Base-by-base conservation (phyloP, 768 basidiomycete species). In the Serendipita sp. region DNA sequence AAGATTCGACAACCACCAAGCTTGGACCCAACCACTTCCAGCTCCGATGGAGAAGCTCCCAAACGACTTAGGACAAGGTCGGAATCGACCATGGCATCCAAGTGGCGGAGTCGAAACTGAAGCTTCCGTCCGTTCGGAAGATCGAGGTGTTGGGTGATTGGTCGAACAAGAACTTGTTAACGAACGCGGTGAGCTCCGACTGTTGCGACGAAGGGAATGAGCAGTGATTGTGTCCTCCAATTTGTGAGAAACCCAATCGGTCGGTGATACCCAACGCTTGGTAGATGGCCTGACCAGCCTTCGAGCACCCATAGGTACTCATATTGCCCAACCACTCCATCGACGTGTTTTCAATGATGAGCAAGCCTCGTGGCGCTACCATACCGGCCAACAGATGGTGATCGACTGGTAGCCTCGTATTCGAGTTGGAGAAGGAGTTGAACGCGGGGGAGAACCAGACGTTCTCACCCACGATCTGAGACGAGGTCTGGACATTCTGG, bases 391-490 rank as follows among this genome's bases (percentile, higher is more conserved):
- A 61, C 56, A 62, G 31, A 60, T 67, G 65, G 61, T 67, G 66
- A 50, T 67, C 66, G 51, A 64, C 50, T 20, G 66, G 66, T 9
- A 67, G 63, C 43, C 34, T 28, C 42, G 53, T 61, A 43, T 65
- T 42, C 50, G 53, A 62, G 65, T 63, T 65, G 0, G 58, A 34
- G 61, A 61, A 67, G 60, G 58, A 43, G 66, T 64, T 48, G 45
- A 67, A 67, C 31, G 58, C 50, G 22, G 24, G 1, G 30, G 62
- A 63, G 62, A 65, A 66, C 66, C 66, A 67, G 30, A 67, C 66
- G 63, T 67, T 67, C 63, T 67, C 66, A 28, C 50, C 44, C 20
- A 67, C 61, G 56, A 67, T 67, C 44, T 67, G 61, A 28, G 66
- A 61, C 26, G 66, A 65, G 26, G 65, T 65, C 65, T 67, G 66